phyloP scores from a whole-genome alignment of 2,329 filamentous ascomycete species.

The Colletotrichum cereale region DNA sequence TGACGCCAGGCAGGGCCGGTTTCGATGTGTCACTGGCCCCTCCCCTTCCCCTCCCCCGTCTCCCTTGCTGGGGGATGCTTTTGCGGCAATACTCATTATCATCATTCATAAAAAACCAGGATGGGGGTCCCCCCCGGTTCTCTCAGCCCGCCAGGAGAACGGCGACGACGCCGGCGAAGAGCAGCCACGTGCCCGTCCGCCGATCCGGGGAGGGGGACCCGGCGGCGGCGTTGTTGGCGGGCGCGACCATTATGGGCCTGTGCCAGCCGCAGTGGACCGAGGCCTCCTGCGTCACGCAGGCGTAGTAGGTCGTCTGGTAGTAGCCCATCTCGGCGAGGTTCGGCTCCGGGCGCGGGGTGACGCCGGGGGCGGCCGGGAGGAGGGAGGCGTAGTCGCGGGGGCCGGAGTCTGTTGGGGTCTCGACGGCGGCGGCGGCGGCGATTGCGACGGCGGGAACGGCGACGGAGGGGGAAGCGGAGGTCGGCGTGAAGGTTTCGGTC shows the following conservation, averaged over 20 bases:
- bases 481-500: neutral
- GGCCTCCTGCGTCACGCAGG: conserved; percentile 34
- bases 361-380: conserved; percentile 36
- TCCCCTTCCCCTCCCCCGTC: neutral
- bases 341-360: conserved; percentile 37
- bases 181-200: neutral
- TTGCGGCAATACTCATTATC: neutral
- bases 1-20: neutral
- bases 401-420: conserved; percentile 20
- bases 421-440: neutral
- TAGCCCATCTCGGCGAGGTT: conserved; percentile 40
- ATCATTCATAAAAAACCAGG: neutral
- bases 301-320: conserved; percentile 39
- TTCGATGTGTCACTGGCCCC: neutral
- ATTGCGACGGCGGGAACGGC: neutral
- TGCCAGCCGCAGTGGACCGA: conserved; percentile 41
- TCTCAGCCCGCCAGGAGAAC: conserved; percentile 16
- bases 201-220: neutral
- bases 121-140: neutral
- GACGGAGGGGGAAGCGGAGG: neutral
- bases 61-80: neutral
- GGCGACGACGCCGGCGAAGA: neutral
- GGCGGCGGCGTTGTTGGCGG: conserved; percentile 19
- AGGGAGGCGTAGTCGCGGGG: conserved; percentile 41
- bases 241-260: conserved; percentile 36